Percentiles rank a stretch among this genome's conserved stretches.
phyloP scores from a whole-genome alignment of 164 flowering plant genomes.

The Vitis cinerea region DNA sequence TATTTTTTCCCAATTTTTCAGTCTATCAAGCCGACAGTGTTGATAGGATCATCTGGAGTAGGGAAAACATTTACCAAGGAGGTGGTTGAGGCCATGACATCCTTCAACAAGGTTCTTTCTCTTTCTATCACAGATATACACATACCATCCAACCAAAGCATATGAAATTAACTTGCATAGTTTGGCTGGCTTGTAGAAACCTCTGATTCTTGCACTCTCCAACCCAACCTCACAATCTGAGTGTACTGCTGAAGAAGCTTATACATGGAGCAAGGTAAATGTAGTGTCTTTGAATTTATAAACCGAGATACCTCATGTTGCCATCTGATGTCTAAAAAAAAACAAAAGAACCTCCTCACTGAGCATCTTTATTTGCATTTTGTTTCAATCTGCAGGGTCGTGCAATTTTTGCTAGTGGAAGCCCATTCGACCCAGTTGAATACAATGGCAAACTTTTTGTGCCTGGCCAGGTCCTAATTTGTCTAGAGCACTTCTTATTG shows the following conservation, averaged over 20 bases:
- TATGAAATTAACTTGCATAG: neutral
- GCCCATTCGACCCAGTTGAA: slow-evolving; percentile 60
- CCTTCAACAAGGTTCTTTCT: slow-evolving; percentile 49
- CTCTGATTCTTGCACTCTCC: slow-evolving; percentile 66
- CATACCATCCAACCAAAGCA: neutral
- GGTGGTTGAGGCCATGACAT: slow-evolving; percentile 59
- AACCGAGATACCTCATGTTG: neutral
- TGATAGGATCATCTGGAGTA: slow-evolving; percentile 74
- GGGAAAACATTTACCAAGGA: slow-evolving; percentile 56
- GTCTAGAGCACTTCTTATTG: too few relatives aligned
- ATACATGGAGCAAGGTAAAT: slow-evolving; percentile 64
- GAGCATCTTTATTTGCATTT: neutral
- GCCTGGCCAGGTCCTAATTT: slow-evolving; percentile 57
- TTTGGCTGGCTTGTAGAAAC: slow-evolving; percentile 48
- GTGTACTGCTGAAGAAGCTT: slow-evolving; percentile 81
- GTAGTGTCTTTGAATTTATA: neutral
- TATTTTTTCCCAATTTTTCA: slow-evolving; percentile 10
- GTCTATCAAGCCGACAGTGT: slow-evolving; percentile 67
- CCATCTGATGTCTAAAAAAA: neutral
- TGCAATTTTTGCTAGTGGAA: slow-evolving; percentile 71
- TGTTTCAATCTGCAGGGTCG: slow-evolving; percentile 42
- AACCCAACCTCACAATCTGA: slow-evolving; percentile 79
- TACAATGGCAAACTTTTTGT: slow-evolving; percentile 44
- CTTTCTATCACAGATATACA: slow-evolving; percentile 1
- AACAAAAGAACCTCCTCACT: neutral